A percentile compares a stretch with the other conserved stretches of the same genome.
Evolutionary conservation across 306 rosid species (phyloP).

Genomic region (Casuarina equisetifolia): DNA sequence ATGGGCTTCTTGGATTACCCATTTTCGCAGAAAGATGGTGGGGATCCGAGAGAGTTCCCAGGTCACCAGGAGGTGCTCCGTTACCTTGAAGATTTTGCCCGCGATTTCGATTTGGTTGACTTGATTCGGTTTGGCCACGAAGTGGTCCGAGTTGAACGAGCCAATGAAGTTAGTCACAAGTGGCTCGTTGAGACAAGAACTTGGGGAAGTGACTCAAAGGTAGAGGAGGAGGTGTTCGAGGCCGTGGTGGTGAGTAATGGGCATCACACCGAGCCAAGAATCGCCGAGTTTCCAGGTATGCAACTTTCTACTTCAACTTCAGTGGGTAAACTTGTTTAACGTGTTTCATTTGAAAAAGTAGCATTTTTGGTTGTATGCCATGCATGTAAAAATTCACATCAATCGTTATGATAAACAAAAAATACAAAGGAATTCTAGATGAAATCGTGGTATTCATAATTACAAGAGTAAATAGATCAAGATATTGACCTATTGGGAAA

Average conservation of each 20-base stretch:
- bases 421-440: too few species aligned
- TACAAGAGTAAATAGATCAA: too few species aligned
- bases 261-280: constrained; percentile 38
- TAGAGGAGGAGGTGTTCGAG: constrained; percentile 16
- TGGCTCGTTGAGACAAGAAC: background rate
- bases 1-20: constrained; percentile 45
- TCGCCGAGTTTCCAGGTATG: constrained; percentile 44
- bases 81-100: constrained; percentile 46
- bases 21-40: constrained; percentile 23
- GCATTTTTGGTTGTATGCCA: too few species aligned
- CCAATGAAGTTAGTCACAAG: constrained; percentile 2
- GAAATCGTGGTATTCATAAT: too few species aligned
- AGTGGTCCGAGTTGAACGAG: constrained; percentile 8
- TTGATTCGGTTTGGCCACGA: background rate
- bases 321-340: too few species aligned
- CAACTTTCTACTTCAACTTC: background rate
- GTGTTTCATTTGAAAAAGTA: too few species aligned
- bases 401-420: too few species aligned
- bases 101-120: constrained; percentile 37
- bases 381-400: too few species aligned
- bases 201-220: constrained; percentile 21
- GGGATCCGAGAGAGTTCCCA: constrained; percentile 54
- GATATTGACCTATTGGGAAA: too few species aligned
- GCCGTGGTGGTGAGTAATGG: constrained; percentile 51
- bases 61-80: constrained; percentile 48